Conservation (phyloP, 805 yeast genomes). For the Schizosaccharomyces lindneri region DNA sequence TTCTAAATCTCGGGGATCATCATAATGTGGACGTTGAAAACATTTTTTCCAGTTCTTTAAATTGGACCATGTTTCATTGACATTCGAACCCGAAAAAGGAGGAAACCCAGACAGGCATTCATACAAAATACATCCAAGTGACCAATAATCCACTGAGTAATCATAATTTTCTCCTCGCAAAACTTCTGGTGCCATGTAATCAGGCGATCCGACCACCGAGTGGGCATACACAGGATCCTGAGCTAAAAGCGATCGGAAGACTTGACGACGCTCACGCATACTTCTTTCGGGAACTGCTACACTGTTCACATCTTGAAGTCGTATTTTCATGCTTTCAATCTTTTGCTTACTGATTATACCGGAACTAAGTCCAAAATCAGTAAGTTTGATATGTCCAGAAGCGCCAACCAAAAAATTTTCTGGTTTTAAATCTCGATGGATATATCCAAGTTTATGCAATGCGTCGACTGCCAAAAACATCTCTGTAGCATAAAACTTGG, state of each 20-base stretch:
- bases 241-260: slow-evolving; percentile 49
- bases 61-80: slow-evolving; percentile 86
- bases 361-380: slow-evolving; percentile 93
- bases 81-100: slow-evolving; percentile 80
- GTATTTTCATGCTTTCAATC: slow-evolving; percentile 71
- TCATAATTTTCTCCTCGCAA: slow-evolving; percentile 83
- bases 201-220: slow-evolving; percentile 94
- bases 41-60: slow-evolving; percentile 80
- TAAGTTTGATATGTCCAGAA: slow-evolving; percentile 73
- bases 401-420: slow-evolving; percentile 78
- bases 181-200: slow-evolving; percentile 95
- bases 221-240: slow-evolving; percentile 70
- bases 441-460: slow-evolving; percentile 79
- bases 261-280: slow-evolving; percentile 62
- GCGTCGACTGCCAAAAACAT: slow-evolving; percentile 92
- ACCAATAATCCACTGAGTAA: slow-evolving; percentile 96
- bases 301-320: slow-evolving; percentile 47
- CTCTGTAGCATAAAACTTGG: slow-evolving; percentile 81
- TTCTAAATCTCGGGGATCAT: background rate
- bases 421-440: slow-evolving; percentile 91
- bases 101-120: slow-evolving; percentile 93
- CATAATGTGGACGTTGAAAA: slow-evolving; percentile 63
- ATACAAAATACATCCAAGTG: slow-evolving; percentile 87
- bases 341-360: slow-evolving; percentile 84
- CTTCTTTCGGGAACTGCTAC: slow-evolving; percentile 41